Evolutionary conservation across 257 asterid species (phyloP).

Genomic region (Solanum clarkiae): DNA sequence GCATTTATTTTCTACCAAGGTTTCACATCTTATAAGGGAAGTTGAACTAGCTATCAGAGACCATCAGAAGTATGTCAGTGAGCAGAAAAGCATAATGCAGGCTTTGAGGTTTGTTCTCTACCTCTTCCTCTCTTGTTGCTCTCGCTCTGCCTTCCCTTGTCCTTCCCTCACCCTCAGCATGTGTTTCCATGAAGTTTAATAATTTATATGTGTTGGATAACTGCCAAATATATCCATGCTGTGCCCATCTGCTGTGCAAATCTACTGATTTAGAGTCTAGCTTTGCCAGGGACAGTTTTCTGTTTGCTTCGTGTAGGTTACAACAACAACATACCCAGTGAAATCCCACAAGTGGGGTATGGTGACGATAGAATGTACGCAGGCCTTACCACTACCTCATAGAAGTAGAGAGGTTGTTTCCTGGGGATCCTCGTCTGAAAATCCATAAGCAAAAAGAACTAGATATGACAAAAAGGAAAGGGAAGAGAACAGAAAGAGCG

Average conservation of each 20-base stretch:
- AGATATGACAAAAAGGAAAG: too few relatives aligned
- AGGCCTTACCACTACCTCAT: too few relatives aligned
- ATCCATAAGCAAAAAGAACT: too few relatives aligned
- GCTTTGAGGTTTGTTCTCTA: slow-evolving; percentile 54
- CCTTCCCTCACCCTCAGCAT: background rate
- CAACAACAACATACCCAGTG: too few relatives aligned
- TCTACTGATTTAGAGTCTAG: background rate
- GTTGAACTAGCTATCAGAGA: slow-evolving; percentile 59
- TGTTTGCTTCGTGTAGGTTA: background rate
- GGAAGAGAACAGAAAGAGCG: too few relatives aligned
- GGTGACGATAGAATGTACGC: too few relatives aligned
- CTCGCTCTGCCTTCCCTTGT: background rate
- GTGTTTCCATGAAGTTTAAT: background rate
- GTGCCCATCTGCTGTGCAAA: background rate
- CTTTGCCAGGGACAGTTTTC: background rate
- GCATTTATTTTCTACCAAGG: slow-evolving; percentile 59
- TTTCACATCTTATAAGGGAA: slow-evolving; percentile 56
- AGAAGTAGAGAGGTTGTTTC: too few relatives aligned
- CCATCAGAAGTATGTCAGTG: slow-evolving; percentile 51
- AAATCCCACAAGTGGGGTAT: too few relatives aligned
- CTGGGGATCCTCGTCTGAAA: too few relatives aligned
- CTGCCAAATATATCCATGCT: background rate
- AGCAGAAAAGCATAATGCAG: slow-evolving; percentile 93
- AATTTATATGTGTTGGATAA: background rate
- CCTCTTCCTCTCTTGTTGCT: background rate